phyloP scores from a whole-genome alignment of 2,329 filamentous ascomycete genomes.

The Cryphonectria radicalis region DNA sequence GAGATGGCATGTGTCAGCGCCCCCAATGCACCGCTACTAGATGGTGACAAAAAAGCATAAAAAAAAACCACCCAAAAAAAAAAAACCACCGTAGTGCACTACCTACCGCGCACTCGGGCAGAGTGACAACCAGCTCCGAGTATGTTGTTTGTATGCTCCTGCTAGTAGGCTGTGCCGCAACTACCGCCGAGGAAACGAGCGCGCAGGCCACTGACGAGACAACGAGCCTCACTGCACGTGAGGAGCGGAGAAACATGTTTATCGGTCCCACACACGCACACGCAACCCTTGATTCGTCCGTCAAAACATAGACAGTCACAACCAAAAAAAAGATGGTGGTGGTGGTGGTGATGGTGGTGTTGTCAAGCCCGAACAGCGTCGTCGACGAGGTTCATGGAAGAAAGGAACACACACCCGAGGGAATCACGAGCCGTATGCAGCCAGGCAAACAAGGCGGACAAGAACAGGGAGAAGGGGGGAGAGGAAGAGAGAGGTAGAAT shows the following conservation, averaged over 20 bases:
- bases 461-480: neutral
- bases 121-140: slow-evolving; percentile 3
- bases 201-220: slow-evolving; percentile 20
- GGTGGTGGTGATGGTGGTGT: neutral
- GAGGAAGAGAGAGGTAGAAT: neutral
- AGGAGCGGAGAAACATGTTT: slow-evolving; percentile 17
- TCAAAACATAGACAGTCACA: neutral
- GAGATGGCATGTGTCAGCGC: slow-evolving; percentile 5
- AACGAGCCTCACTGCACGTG: slow-evolving; percentile 17
- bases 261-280: neutral
- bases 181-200: slow-evolving; percentile 7
- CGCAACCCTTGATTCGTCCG: neutral
- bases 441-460: neutral
- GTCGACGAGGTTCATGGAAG: neutral
- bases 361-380: neutral
- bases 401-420: neutral
- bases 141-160: slow-evolving; percentile 6
- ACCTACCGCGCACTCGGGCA: slow-evolving; percentile 26
- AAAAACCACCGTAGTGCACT: neutral
- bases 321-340: neutral
- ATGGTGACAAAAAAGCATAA: neutral
- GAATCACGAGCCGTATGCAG: neutral
- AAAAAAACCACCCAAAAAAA: neutral
- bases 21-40: neutral
- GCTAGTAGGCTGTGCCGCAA: slow-evolving; percentile 2